Evolutionary conservation across 1,139 yeast genomes (phyloP).

Genomic region (Yamadazyma friedrichii): DNA sequence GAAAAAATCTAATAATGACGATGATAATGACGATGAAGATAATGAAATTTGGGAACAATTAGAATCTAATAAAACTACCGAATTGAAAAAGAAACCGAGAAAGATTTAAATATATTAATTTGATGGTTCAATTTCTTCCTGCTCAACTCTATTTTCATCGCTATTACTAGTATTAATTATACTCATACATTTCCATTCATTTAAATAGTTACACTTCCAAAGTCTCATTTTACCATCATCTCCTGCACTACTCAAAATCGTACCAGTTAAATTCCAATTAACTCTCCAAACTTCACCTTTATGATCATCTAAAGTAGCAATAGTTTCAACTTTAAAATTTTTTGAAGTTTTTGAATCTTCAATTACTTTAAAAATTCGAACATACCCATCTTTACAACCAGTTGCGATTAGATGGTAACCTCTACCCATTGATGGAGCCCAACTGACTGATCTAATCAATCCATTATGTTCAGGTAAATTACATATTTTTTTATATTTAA

Average conservation of each 20-base stretch:
- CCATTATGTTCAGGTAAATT: constrained; percentile 77
- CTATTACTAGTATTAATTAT: constrained; percentile 69
- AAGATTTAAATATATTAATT: constrained; percentile 3
- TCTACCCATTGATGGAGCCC: constrained; percentile 98
- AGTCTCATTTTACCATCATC: constrained; percentile 90
- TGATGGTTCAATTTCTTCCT: constrained; percentile 17
- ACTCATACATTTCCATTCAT: constrained; percentile 90
- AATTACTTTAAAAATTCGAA: constrained; percentile 75
- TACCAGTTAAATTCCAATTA: constrained; percentile 91
- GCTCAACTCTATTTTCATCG: constrained; percentile 21
- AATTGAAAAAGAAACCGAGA: constrained; percentile 15
- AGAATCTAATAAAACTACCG: constrained; percentile 21
- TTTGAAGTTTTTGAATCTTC: constrained; percentile 29
- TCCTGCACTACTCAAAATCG: constrained; percentile 89
- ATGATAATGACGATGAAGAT: constrained; percentile 23
- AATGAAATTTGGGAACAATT: constrained; percentile 40
- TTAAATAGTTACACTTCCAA: constrained; percentile 86
- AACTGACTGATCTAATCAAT: constrained; percentile 81
- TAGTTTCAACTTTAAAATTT: constrained; percentile 35
- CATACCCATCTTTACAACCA: constrained; percentile 92
- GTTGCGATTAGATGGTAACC: constrained; percentile 88
- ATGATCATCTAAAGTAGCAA: constrained; percentile 62
- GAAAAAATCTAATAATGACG: constrained; percentile 19
- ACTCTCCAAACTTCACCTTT: constrained; percentile 95
- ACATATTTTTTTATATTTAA: constrained; percentile 34